Evolutionary conservation across 176 grass and related monocot genomes (phyloP).

Genomic region (Cymbopogon citratus): DNA sequence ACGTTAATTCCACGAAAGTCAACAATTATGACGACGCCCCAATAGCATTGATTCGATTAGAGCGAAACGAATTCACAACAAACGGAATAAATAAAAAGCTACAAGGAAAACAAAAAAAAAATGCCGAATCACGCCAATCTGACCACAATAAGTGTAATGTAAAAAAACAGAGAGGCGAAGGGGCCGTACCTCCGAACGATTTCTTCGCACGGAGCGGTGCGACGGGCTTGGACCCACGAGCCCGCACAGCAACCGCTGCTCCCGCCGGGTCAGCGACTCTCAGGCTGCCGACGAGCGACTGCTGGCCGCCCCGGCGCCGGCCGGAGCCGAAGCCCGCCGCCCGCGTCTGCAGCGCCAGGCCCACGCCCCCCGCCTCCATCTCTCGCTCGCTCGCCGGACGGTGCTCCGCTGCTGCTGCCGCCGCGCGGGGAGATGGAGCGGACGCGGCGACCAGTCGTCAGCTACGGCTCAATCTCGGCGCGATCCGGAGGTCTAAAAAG

Average conservation of each 20-base stretch:
- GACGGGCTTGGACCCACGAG: conserved; percentile 35
- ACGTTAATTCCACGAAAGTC: background rate
- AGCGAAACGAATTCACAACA: background rate
- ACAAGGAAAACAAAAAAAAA: background rate
- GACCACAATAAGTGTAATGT: background rate
- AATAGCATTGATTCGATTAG: background rate
- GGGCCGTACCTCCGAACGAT: conserved; percentile 39
- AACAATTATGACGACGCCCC: background rate
- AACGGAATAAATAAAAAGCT: background rate
- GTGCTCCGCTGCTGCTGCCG: background rate
- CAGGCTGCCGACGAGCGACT: background rate
- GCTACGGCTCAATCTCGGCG: background rate
- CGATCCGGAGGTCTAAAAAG: background rate
- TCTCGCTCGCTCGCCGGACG: background rate
- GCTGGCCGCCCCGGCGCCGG: conserved; percentile 10
- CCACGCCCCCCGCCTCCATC: conserved; percentile 37
- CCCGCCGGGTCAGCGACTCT: conserved; percentile 12
- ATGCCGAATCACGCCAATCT: conserved; percentile 1
- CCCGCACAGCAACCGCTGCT: background rate
- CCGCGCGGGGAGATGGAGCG: background rate
- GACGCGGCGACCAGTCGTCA: conserved; percentile 3
- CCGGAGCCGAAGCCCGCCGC: conserved; percentile 35
- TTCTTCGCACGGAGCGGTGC: conserved; percentile 39
- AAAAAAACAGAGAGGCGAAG: background rate
- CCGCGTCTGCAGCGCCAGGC: conserved; percentile 29